phyloP scores from a whole-genome alignment of 495 filamentous ascomycete genomes.

The Schizothecium vesticola region DNA sequence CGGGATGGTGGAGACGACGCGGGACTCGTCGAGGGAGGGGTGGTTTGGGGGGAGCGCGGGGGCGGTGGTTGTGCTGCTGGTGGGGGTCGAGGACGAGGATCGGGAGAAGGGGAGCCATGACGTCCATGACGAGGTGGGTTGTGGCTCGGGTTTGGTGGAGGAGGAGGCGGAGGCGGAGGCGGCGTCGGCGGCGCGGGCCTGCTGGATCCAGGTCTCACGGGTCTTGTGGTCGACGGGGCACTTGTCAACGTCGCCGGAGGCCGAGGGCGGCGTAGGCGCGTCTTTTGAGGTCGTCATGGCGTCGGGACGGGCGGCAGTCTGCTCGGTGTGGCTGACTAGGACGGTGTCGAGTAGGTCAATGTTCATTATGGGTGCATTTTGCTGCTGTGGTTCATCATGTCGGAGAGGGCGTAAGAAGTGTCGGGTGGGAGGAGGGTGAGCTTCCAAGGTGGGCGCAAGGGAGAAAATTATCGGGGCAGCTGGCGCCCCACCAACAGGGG shows the following conservation, averaged over 20 bases:
- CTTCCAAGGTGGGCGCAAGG: not conserved
- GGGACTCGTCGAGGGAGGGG: conserved; percentile 30
- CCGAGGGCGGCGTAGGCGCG: not conserved
- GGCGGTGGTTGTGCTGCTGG: conserved; percentile 20
- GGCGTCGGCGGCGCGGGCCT: conserved; percentile 31
- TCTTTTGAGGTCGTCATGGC: conserved; percentile 8
- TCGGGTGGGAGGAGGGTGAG: not conserved
- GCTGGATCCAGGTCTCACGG: conserved; percentile 70
- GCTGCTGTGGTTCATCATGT: not conserved
- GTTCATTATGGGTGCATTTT: conserved; percentile 28
- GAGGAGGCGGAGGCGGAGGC: not conserved
- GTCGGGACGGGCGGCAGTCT: conserved; percentile 1
- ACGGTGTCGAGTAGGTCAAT: conserved; percentile 29
- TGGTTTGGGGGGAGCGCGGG: conserved; percentile 16
- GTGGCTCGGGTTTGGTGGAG: not conserved
- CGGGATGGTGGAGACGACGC: conserved; percentile 28
- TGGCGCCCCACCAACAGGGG: not conserved
- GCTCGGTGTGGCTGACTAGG: conserved; percentile 28
- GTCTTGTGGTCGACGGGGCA: conserved; percentile 90
- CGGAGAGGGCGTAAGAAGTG: not conserved
- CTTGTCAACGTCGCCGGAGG: conserved; percentile 31
- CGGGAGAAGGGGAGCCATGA: conserved; percentile 26
- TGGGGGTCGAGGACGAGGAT: conserved; percentile 18
- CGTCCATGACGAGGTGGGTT: conserved; percentile 11
- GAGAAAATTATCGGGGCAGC: not conserved